Evolutionary conservation across 139 green algal species (phyloP).

Genomic region (Chlorella sp.): DNA sequence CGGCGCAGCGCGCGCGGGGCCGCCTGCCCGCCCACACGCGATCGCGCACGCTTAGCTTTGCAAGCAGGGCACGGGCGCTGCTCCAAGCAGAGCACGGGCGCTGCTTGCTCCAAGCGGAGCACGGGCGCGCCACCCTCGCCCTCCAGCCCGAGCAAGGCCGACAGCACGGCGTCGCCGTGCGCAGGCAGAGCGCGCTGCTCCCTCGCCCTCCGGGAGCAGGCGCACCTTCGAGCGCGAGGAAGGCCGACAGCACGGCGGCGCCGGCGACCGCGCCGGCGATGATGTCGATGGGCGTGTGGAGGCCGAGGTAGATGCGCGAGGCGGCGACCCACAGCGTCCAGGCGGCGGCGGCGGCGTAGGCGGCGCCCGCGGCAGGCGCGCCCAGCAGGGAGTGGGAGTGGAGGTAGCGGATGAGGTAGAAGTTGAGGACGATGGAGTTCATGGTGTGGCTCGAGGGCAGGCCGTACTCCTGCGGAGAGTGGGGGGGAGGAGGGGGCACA

Average conservation of each 20-base stretch:
- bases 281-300: constrained; percentile 60
- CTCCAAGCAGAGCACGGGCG: too few relatives aligned
- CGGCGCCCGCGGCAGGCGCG: background rate
- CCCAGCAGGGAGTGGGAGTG: constrained; percentile 32
- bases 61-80: too few relatives aligned
- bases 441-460: constrained; percentile 54
- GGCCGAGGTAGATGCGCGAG: constrained; percentile 51
- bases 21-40: too few relatives aligned
- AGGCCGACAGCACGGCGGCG: constrained; percentile 39
- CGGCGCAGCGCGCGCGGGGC: too few relatives aligned
- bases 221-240: constrained; percentile 34
- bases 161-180: too few relatives aligned
- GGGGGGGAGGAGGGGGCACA: too few relatives aligned
- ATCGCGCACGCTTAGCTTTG: too few relatives aligned
- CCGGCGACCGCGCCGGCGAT: constrained; percentile 40
- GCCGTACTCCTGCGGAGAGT: constrained; percentile 46
- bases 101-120: too few relatives aligned
- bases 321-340: constrained; percentile 52
- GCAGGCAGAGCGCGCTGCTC: too few relatives aligned
- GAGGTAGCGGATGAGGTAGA: constrained; percentile 41
- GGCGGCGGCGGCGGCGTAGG: constrained; percentile 34
- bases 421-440: constrained; percentile 58
- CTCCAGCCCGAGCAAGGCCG: too few relatives aligned
- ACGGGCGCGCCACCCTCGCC: too few relatives aligned
- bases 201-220: too few relatives aligned